Evolutionary conservation across 2,329 filamentous ascomycete genomes (phyloP), one percentile per base, ranked within the genome.

Genomic region (Fusarium compactum): DNA sequence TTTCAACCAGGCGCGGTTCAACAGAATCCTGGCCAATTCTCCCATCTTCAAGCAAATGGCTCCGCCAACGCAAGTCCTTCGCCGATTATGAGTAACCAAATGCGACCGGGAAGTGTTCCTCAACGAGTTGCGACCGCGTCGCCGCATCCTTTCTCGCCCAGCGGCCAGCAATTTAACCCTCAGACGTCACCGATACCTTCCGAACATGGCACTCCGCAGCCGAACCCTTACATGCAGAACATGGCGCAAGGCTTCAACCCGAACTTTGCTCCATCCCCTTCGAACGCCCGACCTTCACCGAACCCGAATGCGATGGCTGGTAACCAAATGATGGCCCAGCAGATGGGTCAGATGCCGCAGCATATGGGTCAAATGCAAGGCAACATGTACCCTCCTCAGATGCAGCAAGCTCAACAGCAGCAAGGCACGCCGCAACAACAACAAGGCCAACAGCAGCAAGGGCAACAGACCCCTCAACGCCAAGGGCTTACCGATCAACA

Each of bases 121-220:
- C 92, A 94, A 78, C 86, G 94, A 76, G 93, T 98, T 80, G 92
- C 94, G 71, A 98, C 95, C 47, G 92, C 94, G 45, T 98, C 96
- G 32, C 95, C 96, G 6, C 95, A 96, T 80, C 93, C 94, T 2
- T 97, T 97, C 79, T 95, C 92, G 3, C 92, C 92, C 18, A 90
- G 90, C 61, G 86, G 88, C 32, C 91, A 92, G 73, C 91, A 92
- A 76, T 92, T 93, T 74, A 87, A 85, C 40, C 81, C 87, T 18
- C 92, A 95, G 76, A 87, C 91, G 64, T 96, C 93, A 5, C 92
- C 93, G 14, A 89, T 91, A 18, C 89, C 92, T 8, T 91, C 92
- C 25, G 92, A 96, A 67, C 91, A 93, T 73, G 86, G 89, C 60
- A 94, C 92, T 11, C 91, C 92, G 0, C 92, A 95, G 76, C 92